Base-by-base conservation (phyloP, 2,329 filamentous ascomycete genomes). In the Aspergillus sergii region DNA sequence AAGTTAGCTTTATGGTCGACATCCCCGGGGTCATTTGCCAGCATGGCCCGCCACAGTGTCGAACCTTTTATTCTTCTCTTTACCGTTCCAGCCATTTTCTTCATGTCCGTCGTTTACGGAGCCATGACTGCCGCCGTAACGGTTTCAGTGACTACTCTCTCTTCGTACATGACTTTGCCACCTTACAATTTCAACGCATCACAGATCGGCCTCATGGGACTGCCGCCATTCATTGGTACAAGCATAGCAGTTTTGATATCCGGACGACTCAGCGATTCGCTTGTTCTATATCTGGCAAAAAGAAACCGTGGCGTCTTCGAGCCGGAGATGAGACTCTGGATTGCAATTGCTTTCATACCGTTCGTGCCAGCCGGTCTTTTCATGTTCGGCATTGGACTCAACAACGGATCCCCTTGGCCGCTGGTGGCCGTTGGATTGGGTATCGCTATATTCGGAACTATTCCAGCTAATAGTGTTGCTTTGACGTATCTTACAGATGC, bases 21-120 rank as follows among this genome's bases (percentile, higher is more conserved):
- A 60, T 50, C 46, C 26, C 26, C 23, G 65, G 23, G 55, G 66
- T 4, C 59, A 64, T 45, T 46, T 43, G 12, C 58, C 63, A 26
- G 41, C 72, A 10, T 55, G 64, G 53, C 46, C 26, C 70, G 65
- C n/a, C 73, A 76, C 61, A 65, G 68, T 60, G 72, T 68, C 23
- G 69, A 73, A 16, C 75, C 75, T 0, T 70, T 77, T 32, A 26
- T 70, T 6, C 69, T 76, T 28, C 64, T 80, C 8, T 66, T 70
- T 32, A 63, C 65, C 0, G 76, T 82, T 11, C 94, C 94, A 2
- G 78, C 78, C 1, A 76, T 82, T 21, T 60, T 76, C 36, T 82
- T 78, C 58, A 78, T 77, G 3, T 75, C 77, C 2, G 32, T 82
- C 1, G 71, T 76, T 36, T 81, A 79, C 30, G 80, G 77, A 1